phyloP scores from a whole-genome alignment of 805 yeast genomes.

The Clavispora asparagi region DNA sequence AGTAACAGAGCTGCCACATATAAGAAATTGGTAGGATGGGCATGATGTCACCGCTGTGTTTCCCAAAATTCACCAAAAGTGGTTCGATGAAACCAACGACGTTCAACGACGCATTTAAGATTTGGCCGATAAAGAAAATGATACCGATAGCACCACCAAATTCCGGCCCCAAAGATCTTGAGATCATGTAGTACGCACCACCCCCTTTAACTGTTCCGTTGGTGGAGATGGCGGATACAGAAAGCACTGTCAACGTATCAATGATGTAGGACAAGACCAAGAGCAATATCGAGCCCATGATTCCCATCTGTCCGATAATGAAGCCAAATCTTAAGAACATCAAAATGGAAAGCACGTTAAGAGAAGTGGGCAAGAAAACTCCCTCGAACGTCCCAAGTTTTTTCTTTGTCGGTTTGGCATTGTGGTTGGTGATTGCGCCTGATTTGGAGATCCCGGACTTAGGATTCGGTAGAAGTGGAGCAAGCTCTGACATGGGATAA shows the following conservation, averaged over 20 bases:
- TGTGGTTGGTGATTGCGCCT: not conserved
- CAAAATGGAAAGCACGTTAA: slow-evolving; percentile 87
- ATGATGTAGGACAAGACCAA: slow-evolving; percentile 72
- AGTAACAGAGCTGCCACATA: slow-evolving; percentile 65
- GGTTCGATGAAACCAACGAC: slow-evolving; percentile 97
- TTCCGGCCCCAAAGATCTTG: slow-evolving; percentile 93
- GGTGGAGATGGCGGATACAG: slow-evolving; percentile 93
- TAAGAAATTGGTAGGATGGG: slow-evolving; percentile 63
- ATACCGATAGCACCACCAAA: slow-evolving; percentile 98
- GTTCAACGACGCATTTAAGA: slow-evolving; percentile 83
- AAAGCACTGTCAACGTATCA: slow-evolving; percentile 78
- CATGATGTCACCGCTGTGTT: slow-evolving; percentile 48
- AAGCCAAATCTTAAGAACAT: slow-evolving; percentile 96
- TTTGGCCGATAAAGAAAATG: slow-evolving; percentile 92
- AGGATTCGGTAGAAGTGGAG: slow-evolving; percentile 15
- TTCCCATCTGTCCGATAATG: slow-evolving; percentile 91
- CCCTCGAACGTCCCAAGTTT: slow-evolving; percentile 84
- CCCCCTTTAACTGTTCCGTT: slow-evolving; percentile 98
- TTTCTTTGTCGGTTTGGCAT: not conserved
- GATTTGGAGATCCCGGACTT: not conserved
- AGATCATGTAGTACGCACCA: slow-evolving; percentile 97
- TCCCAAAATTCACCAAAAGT: slow-evolving; percentile 71
- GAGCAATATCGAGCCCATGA: slow-evolving; percentile 67
- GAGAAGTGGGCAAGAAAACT: slow-evolving; percentile 88
- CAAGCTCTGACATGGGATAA: slow-evolving; percentile 8